Conservation (phyloP, 2,329 filamentous ascomycete species). For the Apiospora koreana region DNA sequence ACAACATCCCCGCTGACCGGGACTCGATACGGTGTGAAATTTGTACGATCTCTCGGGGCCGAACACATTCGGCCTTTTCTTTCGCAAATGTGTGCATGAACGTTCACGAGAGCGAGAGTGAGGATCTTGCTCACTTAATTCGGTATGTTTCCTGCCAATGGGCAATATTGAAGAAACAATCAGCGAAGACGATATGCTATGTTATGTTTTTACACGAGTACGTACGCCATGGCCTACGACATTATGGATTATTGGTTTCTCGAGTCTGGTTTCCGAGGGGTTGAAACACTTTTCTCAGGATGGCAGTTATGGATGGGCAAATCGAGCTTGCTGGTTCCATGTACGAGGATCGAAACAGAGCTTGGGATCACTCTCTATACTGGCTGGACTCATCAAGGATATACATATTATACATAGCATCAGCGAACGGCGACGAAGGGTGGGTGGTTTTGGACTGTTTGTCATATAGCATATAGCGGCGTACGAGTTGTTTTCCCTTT, state of each 20-base stretch:
- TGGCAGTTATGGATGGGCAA: background rate
- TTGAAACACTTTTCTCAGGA: background rate
- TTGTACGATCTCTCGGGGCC: background rate
- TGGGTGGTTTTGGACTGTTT: background rate
- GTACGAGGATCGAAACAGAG: background rate
- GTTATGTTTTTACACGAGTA: background rate
- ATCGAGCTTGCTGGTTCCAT: background rate
- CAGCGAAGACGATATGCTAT: background rate
- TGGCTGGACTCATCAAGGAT: background rate
- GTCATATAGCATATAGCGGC: slow-evolving; percentile 2
- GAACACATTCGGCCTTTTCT: background rate
- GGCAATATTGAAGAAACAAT: background rate
- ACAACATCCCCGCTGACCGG: background rate
- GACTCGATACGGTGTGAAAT: background rate
- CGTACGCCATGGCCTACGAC: background rate
- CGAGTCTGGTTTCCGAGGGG: background rate
- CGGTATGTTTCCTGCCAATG: background rate
- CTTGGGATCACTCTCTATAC: background rate
- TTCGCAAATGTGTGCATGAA: background rate
- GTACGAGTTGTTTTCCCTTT: background rate
- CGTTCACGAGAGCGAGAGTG: too few species aligned
- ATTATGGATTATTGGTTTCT: background rate
- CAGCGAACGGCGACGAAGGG: slow-evolving; percentile 2
- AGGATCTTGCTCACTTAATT: background rate
- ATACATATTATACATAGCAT: background rate